phyloP scores from a whole-genome alignment of 495 filamentous ascomycete species.

The Penicillium lagena region DNA sequence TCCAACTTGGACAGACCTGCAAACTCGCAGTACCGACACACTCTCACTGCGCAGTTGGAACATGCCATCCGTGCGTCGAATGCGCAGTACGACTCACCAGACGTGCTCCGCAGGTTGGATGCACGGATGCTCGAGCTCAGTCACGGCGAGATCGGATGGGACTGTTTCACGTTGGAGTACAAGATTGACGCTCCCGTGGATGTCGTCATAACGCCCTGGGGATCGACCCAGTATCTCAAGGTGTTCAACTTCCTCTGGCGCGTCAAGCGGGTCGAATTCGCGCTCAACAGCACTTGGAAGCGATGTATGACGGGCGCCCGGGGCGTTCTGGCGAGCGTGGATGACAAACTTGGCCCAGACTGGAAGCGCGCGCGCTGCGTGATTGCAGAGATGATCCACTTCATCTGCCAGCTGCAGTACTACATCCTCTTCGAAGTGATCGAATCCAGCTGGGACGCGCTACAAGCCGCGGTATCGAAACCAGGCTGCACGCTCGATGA shows the following conservation, averaged over 20 bases:
- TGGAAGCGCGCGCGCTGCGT: conserved; percentile 88
- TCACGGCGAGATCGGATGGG: conserved; percentile 98
- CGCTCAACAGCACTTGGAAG: conserved; percentile 82
- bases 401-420: conserved; percentile 94
- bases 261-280: conserved; percentile 95
- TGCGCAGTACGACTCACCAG: conserved; percentile 90
- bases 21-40: conserved; percentile 89
- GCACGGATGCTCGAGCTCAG: conserved; percentile 93
- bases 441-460: conserved; percentile 83
- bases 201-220: conserved; percentile 93
- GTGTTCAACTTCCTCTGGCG: conserved; percentile 99
- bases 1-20: conserved; percentile 93
- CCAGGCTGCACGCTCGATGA: conserved; percentile 89
- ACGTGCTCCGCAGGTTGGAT: conserved; percentile 87
- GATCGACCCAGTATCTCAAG: conserved; percentile 92
- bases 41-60: conserved; percentile 91
- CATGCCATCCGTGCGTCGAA: conserved; percentile 97
- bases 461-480: conserved; percentile 72
- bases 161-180: conserved; percentile 98
- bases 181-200: conserved; percentile 97
- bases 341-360: conserved; percentile 66
- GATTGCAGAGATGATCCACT: conserved; percentile 97
- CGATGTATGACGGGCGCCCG: conserved; percentile 94
- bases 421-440: conserved; percentile 99
- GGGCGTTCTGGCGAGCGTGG: conserved; percentile 79